Conservation (phyloP, 2,329 filamentous ascomycete genomes). For the Westerdykella aurantiaca region DNA sequence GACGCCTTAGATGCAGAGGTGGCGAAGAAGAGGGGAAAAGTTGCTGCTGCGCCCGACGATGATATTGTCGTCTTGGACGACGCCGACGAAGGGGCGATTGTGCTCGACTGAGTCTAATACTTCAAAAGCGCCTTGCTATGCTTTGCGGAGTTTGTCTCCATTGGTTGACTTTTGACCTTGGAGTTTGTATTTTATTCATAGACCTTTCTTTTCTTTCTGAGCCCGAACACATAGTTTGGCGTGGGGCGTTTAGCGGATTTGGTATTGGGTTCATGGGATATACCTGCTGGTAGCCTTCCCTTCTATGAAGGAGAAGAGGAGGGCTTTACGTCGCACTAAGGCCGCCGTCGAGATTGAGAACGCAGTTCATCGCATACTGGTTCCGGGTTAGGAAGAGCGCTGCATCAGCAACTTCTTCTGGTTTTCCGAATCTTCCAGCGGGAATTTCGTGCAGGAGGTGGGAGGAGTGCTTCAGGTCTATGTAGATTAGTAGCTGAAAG, state of each 20-base stretch:
- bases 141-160: no score
- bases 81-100: conserved; percentile 30
- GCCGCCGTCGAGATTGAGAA: conserved; percentile 80
- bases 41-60: conserved; percentile 29
- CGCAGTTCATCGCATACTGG: conserved; percentile 78
- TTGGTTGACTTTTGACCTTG: no score
- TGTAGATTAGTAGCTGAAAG: conserved; percentile 25
- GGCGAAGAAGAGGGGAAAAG: conserved; percentile 38
- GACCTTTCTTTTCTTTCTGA: neutral
- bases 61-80: conserved; percentile 36
- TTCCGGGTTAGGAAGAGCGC: conserved; percentile 72
- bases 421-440: conserved; percentile 58
- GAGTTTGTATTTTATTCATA: no score
- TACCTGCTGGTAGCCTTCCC: neutral
- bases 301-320: neutral
- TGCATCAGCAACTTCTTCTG: conserved; percentile 73
- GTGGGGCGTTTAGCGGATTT: neutral
- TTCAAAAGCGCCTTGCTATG: neutral
- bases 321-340: conserved; percentile 54
- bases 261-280: neutral
- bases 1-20: conserved; percentile 35
- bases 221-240: neutral
- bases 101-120: conserved; percentile 31
- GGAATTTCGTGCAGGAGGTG: conserved; percentile 53
- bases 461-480: conserved; percentile 34